Base-by-base conservation (phyloP, 2,329 filamentous ascomycete species). In the Raffaelea arxii region DNA sequence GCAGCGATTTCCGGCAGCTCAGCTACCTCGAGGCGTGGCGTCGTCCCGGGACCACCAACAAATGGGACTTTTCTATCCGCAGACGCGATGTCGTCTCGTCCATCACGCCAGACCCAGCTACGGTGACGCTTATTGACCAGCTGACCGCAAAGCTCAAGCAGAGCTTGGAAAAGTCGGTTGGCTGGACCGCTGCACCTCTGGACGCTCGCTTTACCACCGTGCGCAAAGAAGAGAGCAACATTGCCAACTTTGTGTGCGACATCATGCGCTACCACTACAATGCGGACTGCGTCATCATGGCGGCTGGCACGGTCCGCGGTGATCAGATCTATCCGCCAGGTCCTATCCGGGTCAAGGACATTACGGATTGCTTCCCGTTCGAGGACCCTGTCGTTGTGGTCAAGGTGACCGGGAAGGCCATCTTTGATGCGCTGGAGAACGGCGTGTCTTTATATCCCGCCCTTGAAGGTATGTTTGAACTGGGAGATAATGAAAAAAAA, bases 201-300 rank as follows among this genome's bases (percentile, higher is more conserved):
- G 90, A 96, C 60, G 86, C 85, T 2, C 82, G 89, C 2, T 96
- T 95, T 63, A 84, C 80, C 16, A 94, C 87, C 0, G 86, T 94
- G 1, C 74, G 89, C 11, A 69, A 78, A 19, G 72, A 69, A 40
- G 89, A 95, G 63, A 88, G 84, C 46, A 96, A 95, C 58, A 68
- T 94, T 14, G 88, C 85, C 2, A 95, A 95, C 63, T 94, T 94
- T 61, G 84, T 94, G 3, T 92, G 86, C 63, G 89, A 96, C 59
- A 74, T 96, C 22, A 94, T 95, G 87, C 77, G 87, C 7, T 80
- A 80, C 51, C 84, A 94, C 59, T 88, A 95, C 60, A 67, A 72
- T 5, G 81, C 86, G 0, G 90, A 95, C 55, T 94, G 87, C 59
- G 78, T 80, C 25, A 72, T 94, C 51, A 92, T 94, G 81, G 87